These are phyloP conservation scores for Schwanniomyces pseudopolymorphus DNA, from an alignment of 805 yeast genomes.

Conservation along the genomic window DNA sequence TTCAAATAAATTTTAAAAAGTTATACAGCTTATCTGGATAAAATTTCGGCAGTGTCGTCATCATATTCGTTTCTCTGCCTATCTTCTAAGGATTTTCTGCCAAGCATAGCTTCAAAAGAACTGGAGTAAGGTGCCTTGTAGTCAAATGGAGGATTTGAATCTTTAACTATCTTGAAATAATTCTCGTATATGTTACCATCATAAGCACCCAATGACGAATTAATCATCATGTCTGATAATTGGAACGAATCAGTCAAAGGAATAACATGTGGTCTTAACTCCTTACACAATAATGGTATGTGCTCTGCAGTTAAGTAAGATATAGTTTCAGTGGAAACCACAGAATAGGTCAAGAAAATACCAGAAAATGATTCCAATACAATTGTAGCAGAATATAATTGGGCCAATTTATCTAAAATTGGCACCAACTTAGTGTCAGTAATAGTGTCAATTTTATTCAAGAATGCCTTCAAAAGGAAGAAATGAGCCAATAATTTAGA, in stretches of 20 bases:
- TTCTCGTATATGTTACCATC: conserved; percentile 80
- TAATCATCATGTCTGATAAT: conserved; percentile 72
- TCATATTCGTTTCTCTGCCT: conserved; percentile 30
- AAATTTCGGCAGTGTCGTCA: conserved; percentile 27
- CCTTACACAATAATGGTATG: conserved; percentile 27
- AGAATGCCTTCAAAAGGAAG: conserved; percentile 40
- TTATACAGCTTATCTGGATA: conserved; percentile 6
- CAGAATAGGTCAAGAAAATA: conserved; percentile 63
- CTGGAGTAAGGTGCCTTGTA: conserved; percentile 59
- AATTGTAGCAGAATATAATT: conserved; percentile 41
- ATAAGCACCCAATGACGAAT: conserved; percentile 74
- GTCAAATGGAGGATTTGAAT: conserved; percentile 46
- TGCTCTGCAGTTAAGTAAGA: conserved; percentile 10
- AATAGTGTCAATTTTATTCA: conserved; percentile 33
- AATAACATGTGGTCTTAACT: conserved; percentile 60
- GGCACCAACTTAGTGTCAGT: conserved; percentile 40
- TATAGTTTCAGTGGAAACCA: conserved; percentile 44
- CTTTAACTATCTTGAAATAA: conserved; percentile 58
- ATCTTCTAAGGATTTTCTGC: conserved; percentile 24
- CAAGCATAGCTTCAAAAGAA: conserved; percentile 29
- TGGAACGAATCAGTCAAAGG: conserved; percentile 80
- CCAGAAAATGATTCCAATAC: conserved; percentile 69
- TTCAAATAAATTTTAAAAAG: too few species aligned
- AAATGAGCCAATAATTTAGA: conserved; percentile 48
- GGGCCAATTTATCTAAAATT: conserved; percentile 54